phyloP scores from a whole-genome alignment of 345 rosid species.

The Syzygium aromaticum region DNA sequence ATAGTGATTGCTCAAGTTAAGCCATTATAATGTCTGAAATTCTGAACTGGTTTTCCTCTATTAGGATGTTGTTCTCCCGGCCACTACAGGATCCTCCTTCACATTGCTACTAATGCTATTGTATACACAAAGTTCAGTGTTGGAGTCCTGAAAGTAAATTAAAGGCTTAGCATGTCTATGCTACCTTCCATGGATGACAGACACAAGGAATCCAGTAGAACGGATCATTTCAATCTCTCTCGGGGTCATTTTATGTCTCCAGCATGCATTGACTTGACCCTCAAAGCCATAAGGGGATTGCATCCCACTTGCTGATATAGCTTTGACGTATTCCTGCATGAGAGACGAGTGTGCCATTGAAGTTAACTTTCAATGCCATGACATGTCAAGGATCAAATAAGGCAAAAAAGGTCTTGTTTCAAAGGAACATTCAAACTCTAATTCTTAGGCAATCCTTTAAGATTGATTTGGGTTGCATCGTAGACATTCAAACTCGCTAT shows the following conservation, averaged over 20 bases:
- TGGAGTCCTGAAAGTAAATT: not conserved
- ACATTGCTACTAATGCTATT: not conserved
- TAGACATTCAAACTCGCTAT: too few relatives aligned
- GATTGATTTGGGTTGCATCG: too few relatives aligned
- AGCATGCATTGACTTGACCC: constrained; percentile 93
- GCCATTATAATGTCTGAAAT: not conserved
- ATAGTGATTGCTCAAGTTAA: not conserved
- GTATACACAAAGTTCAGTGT: not conserved
- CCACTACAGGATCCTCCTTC: not conserved
- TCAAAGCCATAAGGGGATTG: constrained; percentile 79
- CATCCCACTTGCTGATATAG: constrained; percentile 90
- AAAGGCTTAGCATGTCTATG: not conserved
- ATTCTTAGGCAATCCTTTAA: too few relatives aligned
- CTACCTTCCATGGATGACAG: constrained; percentile 95
- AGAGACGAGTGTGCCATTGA: not conserved
- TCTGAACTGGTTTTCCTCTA: not conserved
- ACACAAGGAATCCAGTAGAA: constrained; percentile 75
- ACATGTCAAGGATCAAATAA: not conserved
- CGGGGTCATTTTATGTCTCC: constrained; percentile 72
- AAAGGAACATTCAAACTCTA: not conserved
- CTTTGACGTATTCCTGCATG: constrained; percentile 82
- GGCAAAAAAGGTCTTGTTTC: not conserved
- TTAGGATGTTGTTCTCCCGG: not conserved
- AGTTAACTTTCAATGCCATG: not conserved
- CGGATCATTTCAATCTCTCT: constrained; percentile 58